Percentiles rank a stretch among this genome's conserved stretches.
Conservation (phyloP, 2,329 filamentous ascomycete genomes). For the Lasiodiplodia citricola region DNA sequence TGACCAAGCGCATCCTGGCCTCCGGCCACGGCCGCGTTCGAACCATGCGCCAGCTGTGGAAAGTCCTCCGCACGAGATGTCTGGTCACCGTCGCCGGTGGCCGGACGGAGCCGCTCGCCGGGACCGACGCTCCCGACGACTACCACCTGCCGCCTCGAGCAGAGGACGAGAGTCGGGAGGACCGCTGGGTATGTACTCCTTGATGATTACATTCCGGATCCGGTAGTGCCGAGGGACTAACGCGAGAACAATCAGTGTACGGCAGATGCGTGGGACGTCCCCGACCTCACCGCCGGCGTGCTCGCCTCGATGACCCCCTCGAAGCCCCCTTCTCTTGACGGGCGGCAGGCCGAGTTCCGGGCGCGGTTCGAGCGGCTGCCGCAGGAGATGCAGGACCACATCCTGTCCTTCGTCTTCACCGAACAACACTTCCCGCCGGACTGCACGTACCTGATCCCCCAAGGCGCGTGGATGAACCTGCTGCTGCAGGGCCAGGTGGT, state of each 20-base stretch:
- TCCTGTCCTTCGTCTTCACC: slow-evolving; percentile 1
- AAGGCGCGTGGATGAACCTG: background rate
- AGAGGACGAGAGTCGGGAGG: background rate
- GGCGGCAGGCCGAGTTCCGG: background rate
- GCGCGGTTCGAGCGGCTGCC: background rate
- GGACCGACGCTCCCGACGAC: background rate
- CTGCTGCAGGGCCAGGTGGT: background rate
- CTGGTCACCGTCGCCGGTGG: background rate
- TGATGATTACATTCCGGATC: background rate
- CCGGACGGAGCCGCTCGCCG: background rate
- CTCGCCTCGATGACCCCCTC: background rate
- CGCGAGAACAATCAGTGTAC: background rate
- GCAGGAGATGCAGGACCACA: slow-evolving; percentile 8
- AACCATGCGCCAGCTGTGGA: slow-evolving; percentile 12
- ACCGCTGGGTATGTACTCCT: background rate
- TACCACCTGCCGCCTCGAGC: background rate
- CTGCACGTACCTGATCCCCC: background rate
- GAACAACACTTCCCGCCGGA: background rate
- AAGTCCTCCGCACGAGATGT: background rate
- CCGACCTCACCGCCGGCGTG: background rate
- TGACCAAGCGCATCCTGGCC: background rate
- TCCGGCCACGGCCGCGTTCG: background rate
- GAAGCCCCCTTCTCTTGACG: background rate
- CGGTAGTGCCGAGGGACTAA: background rate
- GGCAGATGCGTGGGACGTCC: background rate